Percentiles rank a stretch among this genome's conserved stretches.
Evolutionary conservation across 2,329 filamentous ascomycete species (phyloP).

Genomic region (Trichoderma hamatum): DNA sequence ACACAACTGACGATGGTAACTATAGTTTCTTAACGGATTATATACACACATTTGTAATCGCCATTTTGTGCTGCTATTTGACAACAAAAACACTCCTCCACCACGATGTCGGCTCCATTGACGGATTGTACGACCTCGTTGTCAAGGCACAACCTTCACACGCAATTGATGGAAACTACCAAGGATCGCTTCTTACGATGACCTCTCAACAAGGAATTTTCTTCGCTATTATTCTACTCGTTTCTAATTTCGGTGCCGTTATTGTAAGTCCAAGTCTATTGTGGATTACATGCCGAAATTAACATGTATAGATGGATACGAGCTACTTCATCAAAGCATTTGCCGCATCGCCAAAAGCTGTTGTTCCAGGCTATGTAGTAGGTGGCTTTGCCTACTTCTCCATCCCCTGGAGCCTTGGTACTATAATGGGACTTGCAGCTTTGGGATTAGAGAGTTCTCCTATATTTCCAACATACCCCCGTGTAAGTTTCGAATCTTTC

Average conservation of each 20-base stretch:
- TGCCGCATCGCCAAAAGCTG: slow-evolving; percentile 3
- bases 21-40: slow-evolving; percentile 7
- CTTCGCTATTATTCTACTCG: slow-evolving; percentile 7
- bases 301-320: slow-evolving; percentile 4
- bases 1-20: neutral
- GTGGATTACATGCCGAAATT: neutral
- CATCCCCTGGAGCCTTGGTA: slow-evolving; percentile 13
- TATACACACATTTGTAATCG: slow-evolving; percentile 15
- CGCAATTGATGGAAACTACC: neutral
- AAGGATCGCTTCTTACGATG: slow-evolving; percentile 17
- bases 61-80: slow-evolving; percentile 12
- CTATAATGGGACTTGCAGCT: slow-evolving; percentile 15
- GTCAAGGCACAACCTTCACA: slow-evolving; percentile 6
- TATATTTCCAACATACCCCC: slow-evolving; percentile 11
- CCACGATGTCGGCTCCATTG: slow-evolving; percentile 12
- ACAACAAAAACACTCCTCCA: slow-evolving; percentile 6
- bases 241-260: slow-evolving; percentile 15
- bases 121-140: slow-evolving; percentile 6
- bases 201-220: slow-evolving; percentile 16
- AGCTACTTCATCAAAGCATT: slow-evolving; percentile 22
- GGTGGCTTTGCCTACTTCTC: slow-evolving; percentile 13
- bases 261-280: neutral
- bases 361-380: neutral
- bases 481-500: neutral
- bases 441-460: slow-evolving; percentile 8